phyloP scores from a whole-genome alignment of 345 rosid species.

The Melaleuca quinquenervia region DNA sequence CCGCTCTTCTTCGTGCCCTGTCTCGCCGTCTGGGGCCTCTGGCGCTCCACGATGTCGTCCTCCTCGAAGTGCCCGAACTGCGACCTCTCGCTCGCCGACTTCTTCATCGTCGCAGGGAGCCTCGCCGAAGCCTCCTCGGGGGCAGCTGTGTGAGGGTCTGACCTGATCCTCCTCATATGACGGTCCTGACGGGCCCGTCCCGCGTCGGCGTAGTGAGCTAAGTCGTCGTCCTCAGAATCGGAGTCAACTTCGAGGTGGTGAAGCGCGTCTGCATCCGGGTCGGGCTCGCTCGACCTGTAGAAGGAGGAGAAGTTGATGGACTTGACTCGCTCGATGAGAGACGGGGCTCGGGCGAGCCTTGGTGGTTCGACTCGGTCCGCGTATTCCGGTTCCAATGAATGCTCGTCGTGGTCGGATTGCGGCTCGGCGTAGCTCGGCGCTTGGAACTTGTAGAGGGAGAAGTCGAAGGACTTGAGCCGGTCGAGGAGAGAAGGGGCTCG shows the following conservation, averaged over 20 bases:
- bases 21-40: neutral
- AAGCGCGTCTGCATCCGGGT: neutral
- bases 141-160: constrained; percentile 17
- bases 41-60: constrained; percentile 4
- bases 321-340: constrained; percentile 51
- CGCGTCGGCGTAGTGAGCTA: neutral
- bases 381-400: neutral
- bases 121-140: constrained; percentile 1
- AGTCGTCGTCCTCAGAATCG: neutral
- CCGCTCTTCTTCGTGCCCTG: constrained; percentile 7
- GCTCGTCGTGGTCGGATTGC: neutral
- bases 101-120: constrained; percentile 37
- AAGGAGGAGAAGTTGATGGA: constrained; percentile 31
- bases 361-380: constrained; percentile 1
- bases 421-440: neutral
- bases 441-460: constrained; percentile 21
- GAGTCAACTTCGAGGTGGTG: neutral
- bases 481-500: constrained; percentile 49
- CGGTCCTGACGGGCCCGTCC: neutral
- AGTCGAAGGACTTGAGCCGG: constrained; percentile 39
- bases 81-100: constrained; percentile 54
- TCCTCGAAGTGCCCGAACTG: constrained; percentile 1
- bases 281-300: constrained; percentile 19
- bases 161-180: constrained; percentile 24
- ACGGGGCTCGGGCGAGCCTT: constrained; percentile 31